Percentiles rank a stretch among this genome's conserved stretches.
Evolutionary conservation across 139 green algal species (phyloP).

Genomic region (Tetradesmus obliquus): DNA sequence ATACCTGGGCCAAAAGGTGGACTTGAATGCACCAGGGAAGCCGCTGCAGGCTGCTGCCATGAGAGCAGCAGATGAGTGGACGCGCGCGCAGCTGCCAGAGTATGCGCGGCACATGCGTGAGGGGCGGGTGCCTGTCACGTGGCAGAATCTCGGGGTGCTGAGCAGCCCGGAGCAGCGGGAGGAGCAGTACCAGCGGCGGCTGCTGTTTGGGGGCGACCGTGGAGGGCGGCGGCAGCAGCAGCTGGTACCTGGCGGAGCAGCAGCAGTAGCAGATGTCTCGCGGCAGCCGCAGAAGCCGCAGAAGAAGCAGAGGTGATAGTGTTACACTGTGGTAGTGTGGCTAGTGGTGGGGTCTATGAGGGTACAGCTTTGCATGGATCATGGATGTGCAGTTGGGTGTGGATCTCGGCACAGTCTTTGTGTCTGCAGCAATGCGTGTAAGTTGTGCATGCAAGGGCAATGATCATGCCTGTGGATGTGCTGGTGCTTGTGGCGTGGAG

Average conservation of each 20-base stretch:
- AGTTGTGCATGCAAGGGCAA: neutral
- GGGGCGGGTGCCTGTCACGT: conserved; percentile 5
- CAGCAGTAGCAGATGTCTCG: neutral
- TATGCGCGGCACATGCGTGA: neutral
- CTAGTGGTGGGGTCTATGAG: neutral
- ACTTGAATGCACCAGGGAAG: neutral
- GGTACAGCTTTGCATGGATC: too few relatives aligned
- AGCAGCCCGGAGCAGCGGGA: neutral
- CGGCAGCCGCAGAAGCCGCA: neutral
- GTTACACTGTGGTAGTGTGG: neutral
- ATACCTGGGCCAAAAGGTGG: neutral
- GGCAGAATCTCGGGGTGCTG: neutral
- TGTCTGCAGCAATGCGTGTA: too few relatives aligned
- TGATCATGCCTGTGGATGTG: neutral
- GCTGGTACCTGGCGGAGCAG: neutral
- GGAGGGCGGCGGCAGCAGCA: neutral
- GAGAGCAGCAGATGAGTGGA: conserved; percentile 1
- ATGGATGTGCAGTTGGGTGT: too few relatives aligned
- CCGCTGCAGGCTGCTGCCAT: neutral
- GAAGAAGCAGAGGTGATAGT: neutral
- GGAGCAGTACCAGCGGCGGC: neutral
- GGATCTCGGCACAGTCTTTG: too few relatives aligned
- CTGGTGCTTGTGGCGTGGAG: too few relatives aligned
- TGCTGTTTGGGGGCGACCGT: neutral
- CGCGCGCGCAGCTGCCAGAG: neutral